phyloP scores from a whole-genome alignment of 1,139 yeast genomes.

The Saccharomyces hybrid region DNA sequence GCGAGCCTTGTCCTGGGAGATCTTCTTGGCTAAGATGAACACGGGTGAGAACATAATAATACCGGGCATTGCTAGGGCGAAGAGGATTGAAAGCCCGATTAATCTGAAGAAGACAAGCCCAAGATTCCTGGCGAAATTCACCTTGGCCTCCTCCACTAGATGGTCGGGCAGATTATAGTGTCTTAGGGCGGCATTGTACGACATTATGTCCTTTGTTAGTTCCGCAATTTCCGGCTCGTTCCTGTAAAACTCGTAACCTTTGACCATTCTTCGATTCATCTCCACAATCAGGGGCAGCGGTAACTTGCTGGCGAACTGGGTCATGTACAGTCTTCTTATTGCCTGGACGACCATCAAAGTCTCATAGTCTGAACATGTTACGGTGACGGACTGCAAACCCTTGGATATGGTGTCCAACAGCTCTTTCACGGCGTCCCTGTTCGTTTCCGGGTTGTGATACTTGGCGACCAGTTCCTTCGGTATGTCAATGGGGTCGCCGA shows the following conservation, averaged over 20 bases:
- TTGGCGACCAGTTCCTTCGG: conserved; percentile 54
- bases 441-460: conserved; percentile 58
- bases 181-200: conserved; percentile 60
- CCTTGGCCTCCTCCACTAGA: conserved; percentile 64
- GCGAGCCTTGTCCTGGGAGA: conserved; percentile 63
- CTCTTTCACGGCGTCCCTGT: conserved; percentile 64
- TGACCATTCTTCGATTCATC: conserved; percentile 75
- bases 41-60: conserved; percentile 78
- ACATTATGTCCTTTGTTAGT: conserved; percentile 52
- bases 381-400: conserved; percentile 81
- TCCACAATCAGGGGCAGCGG: conserved; percentile 83
- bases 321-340: conserved; percentile 80
- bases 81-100: conserved; percentile 46
- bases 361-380: conserved; percentile 86
- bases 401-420: conserved; percentile 64
- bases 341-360: conserved; percentile 90
- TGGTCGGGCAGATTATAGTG: conserved; percentile 81
- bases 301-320: conserved; percentile 56
- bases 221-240: conserved; percentile 62
- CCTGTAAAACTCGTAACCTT: conserved; percentile 68
- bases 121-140: conserved; percentile 41
- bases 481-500: conserved; percentile 81
- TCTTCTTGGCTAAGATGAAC: conserved; percentile 64
- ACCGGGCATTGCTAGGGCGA: conserved; percentile 74
- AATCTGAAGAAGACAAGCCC: conserved; percentile 47